Evolutionary conservation across 208 protist species (phyloP).

Genomic region (Acanthamoeba culbertsoni): DNA sequence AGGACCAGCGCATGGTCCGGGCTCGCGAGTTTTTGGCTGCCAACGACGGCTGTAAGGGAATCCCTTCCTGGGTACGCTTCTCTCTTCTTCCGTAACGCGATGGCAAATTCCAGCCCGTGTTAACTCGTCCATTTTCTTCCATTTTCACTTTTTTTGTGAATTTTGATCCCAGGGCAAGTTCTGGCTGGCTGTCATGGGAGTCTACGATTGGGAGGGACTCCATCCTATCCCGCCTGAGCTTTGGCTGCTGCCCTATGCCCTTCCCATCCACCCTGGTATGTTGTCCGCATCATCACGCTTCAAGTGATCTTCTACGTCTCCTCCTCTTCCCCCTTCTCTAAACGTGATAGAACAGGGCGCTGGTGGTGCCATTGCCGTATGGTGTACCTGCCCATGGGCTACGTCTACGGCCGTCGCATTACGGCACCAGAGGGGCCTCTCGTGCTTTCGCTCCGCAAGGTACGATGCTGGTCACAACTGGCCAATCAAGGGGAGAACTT

Average conservation of each 20-base stretch:
- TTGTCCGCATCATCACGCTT: constrained; percentile 41
- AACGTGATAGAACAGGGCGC: neutral
- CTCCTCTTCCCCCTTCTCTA: neutral
- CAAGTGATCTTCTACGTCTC: too few species aligned
- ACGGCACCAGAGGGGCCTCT: constrained; percentile 77
- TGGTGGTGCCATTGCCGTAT: constrained; percentile 96
- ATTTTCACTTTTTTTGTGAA: neutral
- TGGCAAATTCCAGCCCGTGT: neutral
- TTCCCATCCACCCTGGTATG: constrained; percentile 89
- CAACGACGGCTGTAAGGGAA: constrained; percentile 87
- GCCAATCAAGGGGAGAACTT: neutral
- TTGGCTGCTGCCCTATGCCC: constrained; percentile 90
- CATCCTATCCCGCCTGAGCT: constrained; percentile 93
- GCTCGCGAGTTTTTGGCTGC: constrained; percentile 86
- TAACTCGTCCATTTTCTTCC: neutral
- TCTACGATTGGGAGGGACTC: constrained; percentile 94
- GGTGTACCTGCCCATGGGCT: constrained; percentile 95
- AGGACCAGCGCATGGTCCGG: constrained; percentile 80
- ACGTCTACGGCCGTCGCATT: constrained; percentile 92
- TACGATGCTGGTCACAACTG: neutral
- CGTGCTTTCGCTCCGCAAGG: constrained; percentile 82
- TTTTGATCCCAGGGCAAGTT: constrained; percentile 87
- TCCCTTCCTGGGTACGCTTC: constrained; percentile 89
- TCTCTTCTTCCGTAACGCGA: neutral
- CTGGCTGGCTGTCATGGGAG: constrained; percentile 91